Base-by-base conservation (phyloP, 2,329 filamentous ascomycete species). In the Xylariaceae sp. region DNA sequence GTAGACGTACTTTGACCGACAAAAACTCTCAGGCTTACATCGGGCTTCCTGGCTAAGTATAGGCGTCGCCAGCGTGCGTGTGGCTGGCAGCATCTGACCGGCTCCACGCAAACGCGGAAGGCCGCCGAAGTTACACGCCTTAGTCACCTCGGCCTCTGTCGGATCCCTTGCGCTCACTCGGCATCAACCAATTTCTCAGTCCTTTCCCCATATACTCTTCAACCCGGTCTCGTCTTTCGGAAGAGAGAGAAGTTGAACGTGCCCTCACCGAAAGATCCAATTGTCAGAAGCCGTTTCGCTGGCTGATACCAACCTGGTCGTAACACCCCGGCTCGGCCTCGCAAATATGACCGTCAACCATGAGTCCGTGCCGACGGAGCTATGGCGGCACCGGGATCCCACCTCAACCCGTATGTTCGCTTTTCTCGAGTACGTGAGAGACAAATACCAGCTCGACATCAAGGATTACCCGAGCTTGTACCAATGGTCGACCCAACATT, bases 401-500 rank as follows among this genome's bases (percentile, higher is more conserved):
- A 71, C 81, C 40, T 80, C 80, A 32, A 93, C 89, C 6, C 81
- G 82, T 50, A 89, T 93, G 79, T 85, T 82, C 75, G 78, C 78
- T 44, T 95, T 94, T 70, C 80, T 91, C 61, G 77, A 85, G 63
- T 77, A 77, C 46, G 78, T 95, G 60, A 91, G 88, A 71, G 69
- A 81, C 57, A 88, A 87, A 64, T 82, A 92, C 66, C 73, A 75
- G 9, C 71, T 91, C 50, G 69, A 77, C 18, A 77, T 94, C 40
- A 69, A 78, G 15, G 83, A 79, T 58, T 96, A 96, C 67, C 75
- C 85, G 16, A 84, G 84, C n/a, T 81, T 97, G 7, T 89, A 93
- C 75, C 75, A 82, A 68, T 97, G 93, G 93, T 96, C 91, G 61
- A 81, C 94, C 59, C 82, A 87, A 6, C 79, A 93, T 63, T 80